phyloP scores from a whole-genome alignment of 345 rosid species.

The Eutrema yunnanense region DNA sequence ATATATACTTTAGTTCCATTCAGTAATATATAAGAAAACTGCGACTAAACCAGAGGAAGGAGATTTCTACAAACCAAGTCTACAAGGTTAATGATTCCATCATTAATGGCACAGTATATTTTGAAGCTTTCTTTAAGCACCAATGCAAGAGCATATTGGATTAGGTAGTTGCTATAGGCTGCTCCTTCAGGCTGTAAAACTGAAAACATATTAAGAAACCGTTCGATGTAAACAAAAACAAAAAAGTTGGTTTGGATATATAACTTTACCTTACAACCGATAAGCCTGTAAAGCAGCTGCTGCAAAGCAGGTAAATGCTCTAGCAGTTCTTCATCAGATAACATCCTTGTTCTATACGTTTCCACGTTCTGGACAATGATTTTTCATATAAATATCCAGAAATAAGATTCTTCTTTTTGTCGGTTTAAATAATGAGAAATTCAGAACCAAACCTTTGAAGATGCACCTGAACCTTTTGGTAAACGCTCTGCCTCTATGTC shows the following conservation, averaged over 20 bases:
- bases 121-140: conserved; percentile 51
- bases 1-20: conserved; percentile 5
- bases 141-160: conserved; percentile 82
- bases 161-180: conserved; percentile 63
- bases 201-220: conserved; percentile 17
- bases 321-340: conserved; percentile 69
- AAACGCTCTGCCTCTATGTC: conserved; percentile 65
- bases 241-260: neutral
- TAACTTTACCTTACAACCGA: conserved; percentile 70
- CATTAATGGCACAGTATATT: conserved; percentile 84
- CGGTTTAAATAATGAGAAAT: neutral
- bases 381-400: neutral
- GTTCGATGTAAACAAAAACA: neutral
- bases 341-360: conserved; percentile 70
- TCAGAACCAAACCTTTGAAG: conserved; percentile 29
- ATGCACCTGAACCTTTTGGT: conserved; percentile 27
- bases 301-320: conserved; percentile 94
- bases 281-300: conserved; percentile 78
- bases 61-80: conserved; percentile 62
- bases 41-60: neutral
- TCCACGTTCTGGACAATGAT: conserved; percentile 3
- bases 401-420: neutral
- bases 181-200: conserved; percentile 88
- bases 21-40: neutral
- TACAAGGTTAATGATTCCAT: conserved; percentile 80